Base-by-base conservation (phyloP, 140 eudicot genomes). In the Senecio squalidus region DNA sequence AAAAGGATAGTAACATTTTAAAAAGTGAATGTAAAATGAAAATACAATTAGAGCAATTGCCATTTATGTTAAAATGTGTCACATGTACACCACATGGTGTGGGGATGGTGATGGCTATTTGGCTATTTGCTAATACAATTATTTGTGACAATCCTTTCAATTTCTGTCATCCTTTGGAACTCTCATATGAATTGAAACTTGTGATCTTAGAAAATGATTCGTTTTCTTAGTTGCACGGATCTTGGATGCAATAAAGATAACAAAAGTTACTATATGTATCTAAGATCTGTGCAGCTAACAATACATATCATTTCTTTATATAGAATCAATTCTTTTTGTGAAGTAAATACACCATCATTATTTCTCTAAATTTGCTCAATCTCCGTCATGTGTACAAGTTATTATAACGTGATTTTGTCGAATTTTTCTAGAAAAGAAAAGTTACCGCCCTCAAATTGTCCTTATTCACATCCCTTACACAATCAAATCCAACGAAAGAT, bases 21-120 rank as follows among this genome's bases (percentile, higher is more conserved):
- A 53, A 54, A 66, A 53, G 62, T 52, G 52, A 39, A 18, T 9
- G 3, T 11, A 31, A 48, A 16, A 47, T 48, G 54, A 15, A 33
- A 47, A 20, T 52, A 49, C 61, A 57, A 45, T 31, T 57, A 64
- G 66, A 50, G 62, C 55, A 53, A 57, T 49, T 70, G 67, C 78
- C 72, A 70, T 56, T 66, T 79, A 55, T 36, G 51, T 59, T 31
- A 20, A 61, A 45, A 36, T 33, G 44, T 15, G 51, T 69, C 84
- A 78, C 77, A 70, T 74, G 78, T 57, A 43, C 60, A 66, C 38
- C 79, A 75, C 76, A 76, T 76, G 82, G 52, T 31, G 72, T 59
- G 44, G 55, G 65, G 79, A 60, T 43, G 34, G 20, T 48, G 66
- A 67, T 46, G 58, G 64, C 44, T 56, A 20, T 46, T 62, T 58